Evolutionary conservation across 2,329 filamentous ascomycete species (phyloP), one percentile per base, ranked within the genome.

Genomic region (Neofusicoccum parvum): DNA sequence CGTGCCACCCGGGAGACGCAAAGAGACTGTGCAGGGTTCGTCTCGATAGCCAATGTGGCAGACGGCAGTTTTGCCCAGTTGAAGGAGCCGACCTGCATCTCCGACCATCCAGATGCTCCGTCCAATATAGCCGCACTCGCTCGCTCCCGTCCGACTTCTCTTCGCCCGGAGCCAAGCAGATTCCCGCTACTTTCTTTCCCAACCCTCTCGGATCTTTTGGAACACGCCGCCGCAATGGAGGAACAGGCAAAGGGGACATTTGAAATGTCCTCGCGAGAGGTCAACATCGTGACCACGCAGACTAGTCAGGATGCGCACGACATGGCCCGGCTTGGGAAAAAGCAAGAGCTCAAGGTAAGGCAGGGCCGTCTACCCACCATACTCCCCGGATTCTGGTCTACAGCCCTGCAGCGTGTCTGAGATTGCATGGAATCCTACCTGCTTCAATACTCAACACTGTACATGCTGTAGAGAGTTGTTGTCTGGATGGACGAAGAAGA

Each of bases 321-420:
- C 65, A 82, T 85, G 79, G 74, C 75, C 36, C 79, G 82, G 17
- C 77, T 85, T 78, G 83, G 83, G 48, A 84, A 83, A 72, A 74
- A 76, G n/a, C 82, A 83, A 64, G 80, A 84, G 58, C 75, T 85
- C 66, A 78, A 80, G 66, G 80, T 75, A 63, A 66, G 72, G 53
- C 43, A 9, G 12, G 14, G 3, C 17, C 15, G 39, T 41, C 39
- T 41, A 41, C 27, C 27, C 27, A 32, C 7, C 27, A 5, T 32
- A 7, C 27, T 41, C 39, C 12, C 39, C 11, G 7, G 4, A 41
- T n/a, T 41, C 39, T n/a, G 39, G 12, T 5, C 15, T 7, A 32
- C 27, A 32, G 27, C 27, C 27, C 27, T 32, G 27, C 27, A 32
- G 4, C 27, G 6, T 32, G 6, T 7, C 27, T 32, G 27, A 32